These are phyloP conservation scores for Waltergamsia citrina DNA, from an alignment of 2,329 filamentous ascomycete genomes.

Conservation along the genomic window DNA sequence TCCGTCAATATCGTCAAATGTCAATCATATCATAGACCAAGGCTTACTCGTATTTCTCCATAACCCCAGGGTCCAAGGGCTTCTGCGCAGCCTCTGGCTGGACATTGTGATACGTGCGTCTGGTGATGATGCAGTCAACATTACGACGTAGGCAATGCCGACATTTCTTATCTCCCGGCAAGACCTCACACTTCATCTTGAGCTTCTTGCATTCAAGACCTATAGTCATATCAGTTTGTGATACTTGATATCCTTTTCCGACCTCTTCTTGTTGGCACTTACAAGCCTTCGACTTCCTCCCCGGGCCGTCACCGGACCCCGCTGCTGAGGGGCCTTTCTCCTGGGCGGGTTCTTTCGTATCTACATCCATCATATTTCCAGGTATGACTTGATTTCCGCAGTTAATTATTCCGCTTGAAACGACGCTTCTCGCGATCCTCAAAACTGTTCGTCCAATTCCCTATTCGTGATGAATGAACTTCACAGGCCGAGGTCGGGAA, in stretches of 20 bases:
- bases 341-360: too few species aligned
- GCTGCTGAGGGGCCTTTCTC: too few species aligned
- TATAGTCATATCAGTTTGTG: not conserved
- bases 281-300: conserved; percentile 3
- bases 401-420: not conserved
- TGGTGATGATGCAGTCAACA: conserved; percentile 1
- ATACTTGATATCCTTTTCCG: not conserved
- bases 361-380: too few species aligned
- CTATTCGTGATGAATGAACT: too few species aligned
- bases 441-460: too few species aligned
- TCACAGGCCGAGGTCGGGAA: not conserved
- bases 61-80: not conserved
- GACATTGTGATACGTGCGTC: too few species aligned
- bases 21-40: not conserved
- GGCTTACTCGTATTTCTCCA: not conserved
- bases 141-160: conserved; percentile 1
- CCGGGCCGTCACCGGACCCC: not conserved
- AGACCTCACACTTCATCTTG: conserved; percentile 3
- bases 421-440: too few species aligned
- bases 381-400: not conserved
- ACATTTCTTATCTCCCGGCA: conserved; percentile 2
- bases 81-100: not conserved
- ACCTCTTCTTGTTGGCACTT: conserved; percentile 1
- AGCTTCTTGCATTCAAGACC: conserved; percentile 3
- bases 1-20: not conserved